These are phyloP conservation scores for Leccinum pellstonianum DNA, from an alignment of 768 basidiomycete genomes.

Conservation along the genomic window DNA sequence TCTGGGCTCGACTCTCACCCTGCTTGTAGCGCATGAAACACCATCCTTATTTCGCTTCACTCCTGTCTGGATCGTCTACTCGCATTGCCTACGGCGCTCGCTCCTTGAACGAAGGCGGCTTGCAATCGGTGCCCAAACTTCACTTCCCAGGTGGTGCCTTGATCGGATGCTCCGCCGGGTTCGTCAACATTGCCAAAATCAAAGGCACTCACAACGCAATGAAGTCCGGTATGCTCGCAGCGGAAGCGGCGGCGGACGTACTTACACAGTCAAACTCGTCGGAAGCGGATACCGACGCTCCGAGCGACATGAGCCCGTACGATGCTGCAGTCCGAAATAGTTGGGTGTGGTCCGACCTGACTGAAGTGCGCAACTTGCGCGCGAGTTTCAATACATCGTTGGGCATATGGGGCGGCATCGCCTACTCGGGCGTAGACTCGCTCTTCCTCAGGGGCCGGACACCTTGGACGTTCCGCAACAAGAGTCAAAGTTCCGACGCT, in stretches of 20 bases:
- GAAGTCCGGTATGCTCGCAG: constrained; percentile 98
- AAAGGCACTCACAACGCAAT: constrained; percentile 99
- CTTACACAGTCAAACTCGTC: constrained; percentile 36
- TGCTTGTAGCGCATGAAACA: constrained; percentile 80
- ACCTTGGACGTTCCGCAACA: constrained; percentile 90
- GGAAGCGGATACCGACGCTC: background rate
- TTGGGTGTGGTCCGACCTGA: constrained; percentile 84
- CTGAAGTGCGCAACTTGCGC: constrained; percentile 88
- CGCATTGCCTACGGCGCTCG: constrained; percentile 92
- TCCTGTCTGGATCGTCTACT: constrained; percentile 68
- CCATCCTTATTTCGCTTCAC: constrained; percentile 85
- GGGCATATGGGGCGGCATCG: constrained; percentile 84
- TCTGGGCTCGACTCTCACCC: constrained; percentile 4
- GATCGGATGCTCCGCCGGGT: constrained; percentile 93
- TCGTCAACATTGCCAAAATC: constrained; percentile 96
- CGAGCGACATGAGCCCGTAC: constrained; percentile 71
- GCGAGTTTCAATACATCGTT: constrained; percentile 82
- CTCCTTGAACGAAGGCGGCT: constrained; percentile 88
- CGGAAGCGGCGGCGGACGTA: constrained; percentile 77
- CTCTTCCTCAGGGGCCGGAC: constrained; percentile 79
- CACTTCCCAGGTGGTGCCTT: constrained; percentile 94
- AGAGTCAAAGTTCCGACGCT: constrained; percentile 53
- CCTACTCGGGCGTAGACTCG: constrained; percentile 87
- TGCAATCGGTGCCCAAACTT: constrained; percentile 85
- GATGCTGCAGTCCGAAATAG: constrained; percentile 65